Evolutionary conservation across 352 stramenopile genomes (phyloP).

Genomic region (Blastocystis sp.): DNA sequence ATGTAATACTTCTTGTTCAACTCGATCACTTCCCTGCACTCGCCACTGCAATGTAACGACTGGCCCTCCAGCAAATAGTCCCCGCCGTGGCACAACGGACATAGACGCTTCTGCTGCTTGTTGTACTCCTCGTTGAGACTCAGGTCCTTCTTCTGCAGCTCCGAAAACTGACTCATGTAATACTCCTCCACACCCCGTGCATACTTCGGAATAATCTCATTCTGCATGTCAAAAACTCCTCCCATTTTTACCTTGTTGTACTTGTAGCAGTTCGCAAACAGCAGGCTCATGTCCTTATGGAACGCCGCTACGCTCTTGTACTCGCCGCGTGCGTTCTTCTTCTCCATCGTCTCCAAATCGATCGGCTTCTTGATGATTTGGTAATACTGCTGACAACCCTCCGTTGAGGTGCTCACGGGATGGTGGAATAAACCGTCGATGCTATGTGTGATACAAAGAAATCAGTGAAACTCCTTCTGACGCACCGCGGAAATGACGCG

Average conservation of each 20-base stretch:
- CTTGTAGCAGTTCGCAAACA: slow-evolving; percentile 81
- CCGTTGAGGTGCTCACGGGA: not conserved
- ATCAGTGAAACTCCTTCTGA: not conserved
- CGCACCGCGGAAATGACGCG: slow-evolving; percentile 6
- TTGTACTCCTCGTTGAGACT: slow-evolving; percentile 68
- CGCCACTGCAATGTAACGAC: slow-evolving; percentile 83
- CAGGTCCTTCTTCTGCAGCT: slow-evolving; percentile 75
- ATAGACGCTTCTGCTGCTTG: slow-evolving; percentile 76
- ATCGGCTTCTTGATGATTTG: slow-evolving; percentile 75
- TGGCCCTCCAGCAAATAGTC: slow-evolving; percentile 82
- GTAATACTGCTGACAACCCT: slow-evolving; percentile 30
- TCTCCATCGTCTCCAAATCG: slow-evolving; percentile 82
- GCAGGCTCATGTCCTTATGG: slow-evolving; percentile 78
- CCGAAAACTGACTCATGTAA: slow-evolving; percentile 77
- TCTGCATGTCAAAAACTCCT: not conserved
- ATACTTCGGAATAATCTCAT: slow-evolving; percentile 79
- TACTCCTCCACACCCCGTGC: slow-evolving; percentile 79
- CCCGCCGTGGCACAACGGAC: slow-evolving; percentile 80
- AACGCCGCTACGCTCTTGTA: slow-evolving; percentile 83
- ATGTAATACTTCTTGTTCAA: slow-evolving; percentile 85
- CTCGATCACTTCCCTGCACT: slow-evolving; percentile 81
- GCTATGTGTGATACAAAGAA: not conserved
- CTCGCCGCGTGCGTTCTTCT: slow-evolving; percentile 79
- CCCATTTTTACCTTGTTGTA: slow-evolving; percentile 72
- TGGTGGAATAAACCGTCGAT: slow-evolving; percentile 1